Base-by-base conservation (phyloP, 306 rosid species). In the Echinosophora koreensis region DNA sequence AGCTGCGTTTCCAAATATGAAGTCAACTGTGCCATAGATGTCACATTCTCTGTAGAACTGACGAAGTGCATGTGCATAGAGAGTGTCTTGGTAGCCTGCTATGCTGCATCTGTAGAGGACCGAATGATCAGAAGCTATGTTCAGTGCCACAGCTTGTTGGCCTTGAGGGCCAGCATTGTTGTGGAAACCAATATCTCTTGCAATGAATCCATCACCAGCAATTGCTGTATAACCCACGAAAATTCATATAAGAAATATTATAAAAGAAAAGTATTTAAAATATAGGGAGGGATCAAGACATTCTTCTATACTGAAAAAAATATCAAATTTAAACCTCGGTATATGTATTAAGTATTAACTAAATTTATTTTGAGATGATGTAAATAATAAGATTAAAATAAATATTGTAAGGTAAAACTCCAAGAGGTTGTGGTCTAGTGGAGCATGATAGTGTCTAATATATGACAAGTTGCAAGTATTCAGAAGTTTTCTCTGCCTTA, bases 1-100 rank as follows among this genome's bases (percentile, higher is more conserved):
- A 0, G 77, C 89, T 0, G 91, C 84, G 77, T 88, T 83, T 5
- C 91, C 91, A 17, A 88, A 88, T 44, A 85, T 85, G 83, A 88
- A 88, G 83, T 88, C 91, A 1, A 88, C 9, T 54, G 86, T 88
- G 70, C 89, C 89, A 27, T 78, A 30, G 44, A 88, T 85, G 71
- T 88, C 85, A 5, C 89, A 88, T 49, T 88, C 88, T 60, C 77
- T 67, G 63, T 88, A 88, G 82, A 88, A 88, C 17, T 88, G 91
- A 4, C 89, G 88, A 8, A 85, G 86, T 4, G 88, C 84, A 2
- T 32, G 72, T 0, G 89, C 89, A 16, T 81, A 85, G 71, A 88
- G 86, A 0, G 86, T 85, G 88, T 83, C 89, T 58, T 88, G 91
- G 84, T 85, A 83, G 5, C 81, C 89, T 2, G 74, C 74, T 3